These are phyloP conservation scores for Rosa lucieae DNA, from an alignment of 306 rosid genomes.

Conservation along the genomic window DNA sequence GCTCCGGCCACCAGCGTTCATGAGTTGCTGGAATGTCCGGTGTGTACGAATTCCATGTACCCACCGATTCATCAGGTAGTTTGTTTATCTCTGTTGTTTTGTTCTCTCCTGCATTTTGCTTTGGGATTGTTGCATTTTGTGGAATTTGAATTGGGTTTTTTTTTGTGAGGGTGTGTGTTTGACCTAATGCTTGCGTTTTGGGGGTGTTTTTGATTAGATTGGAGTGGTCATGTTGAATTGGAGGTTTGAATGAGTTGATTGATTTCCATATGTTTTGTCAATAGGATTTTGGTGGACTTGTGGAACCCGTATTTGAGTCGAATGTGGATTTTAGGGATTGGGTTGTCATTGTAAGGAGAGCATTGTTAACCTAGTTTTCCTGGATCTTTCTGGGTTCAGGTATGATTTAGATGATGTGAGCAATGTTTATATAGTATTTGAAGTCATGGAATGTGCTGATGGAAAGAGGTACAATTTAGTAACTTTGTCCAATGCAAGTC, in stretches of 20 bases:
- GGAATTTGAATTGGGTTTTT: neutral
- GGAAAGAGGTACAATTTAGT: neutral
- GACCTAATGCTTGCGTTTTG: neutral
- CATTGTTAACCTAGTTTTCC: neutral
- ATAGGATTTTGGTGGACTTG: neutral
- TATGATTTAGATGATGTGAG: neutral
- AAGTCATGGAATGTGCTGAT: neutral
- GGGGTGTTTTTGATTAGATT: slow-evolving; percentile 14
- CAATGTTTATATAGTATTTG: neutral
- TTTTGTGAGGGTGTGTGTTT: neutral
- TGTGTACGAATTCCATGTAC: slow-evolving; percentile 95
- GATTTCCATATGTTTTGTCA: neutral
- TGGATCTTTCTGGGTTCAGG: slow-evolving; percentile 5
- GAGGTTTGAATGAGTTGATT: neutral
- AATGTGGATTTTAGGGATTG: neutral
- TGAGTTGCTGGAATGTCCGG: slow-evolving; percentile 93
- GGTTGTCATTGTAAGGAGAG: neutral
- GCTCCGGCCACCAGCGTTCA: slow-evolving; percentile 95
- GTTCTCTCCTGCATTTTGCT: slow-evolving; percentile 8
- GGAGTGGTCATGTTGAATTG: slow-evolving; percentile 1
- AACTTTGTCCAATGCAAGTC: neutral
- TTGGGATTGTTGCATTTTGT: neutral
- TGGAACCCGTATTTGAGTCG: neutral
- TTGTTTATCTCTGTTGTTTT: neutral
- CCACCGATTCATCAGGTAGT: slow-evolving; percentile 95